These are phyloP conservation scores for Colletotrichum shisoi DNA, from an alignment of 2,329 filamentous ascomycete species.

Conservation along the genomic window DNA sequence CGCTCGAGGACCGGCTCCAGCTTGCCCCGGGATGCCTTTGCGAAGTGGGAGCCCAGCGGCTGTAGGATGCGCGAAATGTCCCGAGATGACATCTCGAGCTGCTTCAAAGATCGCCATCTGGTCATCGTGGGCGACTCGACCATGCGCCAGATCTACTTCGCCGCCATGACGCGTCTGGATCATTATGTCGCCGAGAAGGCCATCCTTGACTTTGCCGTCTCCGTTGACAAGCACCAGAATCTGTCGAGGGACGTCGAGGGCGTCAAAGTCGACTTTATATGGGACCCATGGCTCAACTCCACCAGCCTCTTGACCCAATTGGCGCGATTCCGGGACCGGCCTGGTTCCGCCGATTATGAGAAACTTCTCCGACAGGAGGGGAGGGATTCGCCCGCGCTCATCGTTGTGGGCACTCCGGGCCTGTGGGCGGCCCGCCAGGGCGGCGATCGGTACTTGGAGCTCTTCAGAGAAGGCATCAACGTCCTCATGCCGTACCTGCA, in stretches of 20 bases:
- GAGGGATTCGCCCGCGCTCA: conserved; percentile 50
- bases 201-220: conserved; percentile 36
- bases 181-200: conserved; percentile 27
- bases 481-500: conserved; percentile 52
- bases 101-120: conserved; percentile 60
- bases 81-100: conserved; percentile 59
- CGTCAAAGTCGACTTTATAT: conserved; percentile 53
- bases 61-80: conserved; percentile 67
- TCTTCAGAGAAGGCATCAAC: conserved; percentile 58
- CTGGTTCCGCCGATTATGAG: conserved; percentile 33
- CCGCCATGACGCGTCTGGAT: conserved; percentile 43
- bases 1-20: conserved; percentile 44
- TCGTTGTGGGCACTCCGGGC: conserved; percentile 63
- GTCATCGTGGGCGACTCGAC: conserved; percentile 69
- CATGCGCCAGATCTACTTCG: conserved; percentile 68
- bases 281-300: conserved; percentile 69
- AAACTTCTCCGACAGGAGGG: conserved; percentile 30
- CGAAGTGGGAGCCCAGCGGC: conserved; percentile 66
- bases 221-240: conserved; percentile 33
- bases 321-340: conserved; percentile 33
- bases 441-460: conserved; percentile 53
- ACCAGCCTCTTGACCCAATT: conserved; percentile 38
- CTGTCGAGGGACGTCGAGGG: conserved; percentile 26
- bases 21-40: conserved; percentile 46
- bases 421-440: conserved; percentile 64